phyloP scores from a whole-genome alignment of 306 rosid species.

The Senna tora region DNA sequence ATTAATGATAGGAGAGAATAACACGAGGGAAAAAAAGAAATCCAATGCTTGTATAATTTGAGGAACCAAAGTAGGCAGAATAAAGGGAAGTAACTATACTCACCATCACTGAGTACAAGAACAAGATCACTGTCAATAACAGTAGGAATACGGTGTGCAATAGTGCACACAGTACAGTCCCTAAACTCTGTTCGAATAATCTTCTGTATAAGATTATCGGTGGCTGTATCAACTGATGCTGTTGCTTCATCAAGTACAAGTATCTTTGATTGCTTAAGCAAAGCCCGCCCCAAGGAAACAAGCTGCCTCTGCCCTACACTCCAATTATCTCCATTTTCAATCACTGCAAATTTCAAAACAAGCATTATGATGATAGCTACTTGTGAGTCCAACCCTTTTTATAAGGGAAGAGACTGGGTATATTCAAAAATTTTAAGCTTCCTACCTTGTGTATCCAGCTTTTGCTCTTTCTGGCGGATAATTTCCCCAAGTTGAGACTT shows the following conservation, averaged over 20 bases:
- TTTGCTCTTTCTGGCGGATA: slow-evolving; percentile 74
- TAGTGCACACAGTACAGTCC: slow-evolving; percentile 92
- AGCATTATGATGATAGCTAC: slow-evolving; percentile 29
- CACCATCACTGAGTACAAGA: slow-evolving; percentile 94
- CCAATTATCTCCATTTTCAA: slow-evolving; percentile 99
- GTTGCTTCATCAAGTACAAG: slow-evolving; percentile 99
- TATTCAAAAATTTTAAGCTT: slow-evolving; percentile 9
- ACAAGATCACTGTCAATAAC: slow-evolving; percentile 96
- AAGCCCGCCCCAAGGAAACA: slow-evolving; percentile 90
- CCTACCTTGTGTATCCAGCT: slow-evolving; percentile 86
- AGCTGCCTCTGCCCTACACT: slow-evolving; percentile 99
- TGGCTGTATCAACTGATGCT: slow-evolving; percentile 94
- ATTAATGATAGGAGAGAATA: not conserved
- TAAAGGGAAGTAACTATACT: slow-evolving; percentile 32
- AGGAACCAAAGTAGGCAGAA: not conserved
- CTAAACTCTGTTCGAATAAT: slow-evolving; percentile 85
- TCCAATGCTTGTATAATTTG: not conserved
- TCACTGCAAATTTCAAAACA: slow-evolving; percentile 58
- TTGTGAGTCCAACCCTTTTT: slow-evolving; percentile 19
- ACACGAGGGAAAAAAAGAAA: slow-evolving; percentile 7
- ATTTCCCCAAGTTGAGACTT: slow-evolving; percentile 90
- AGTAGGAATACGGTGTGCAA: slow-evolving; percentile 97
- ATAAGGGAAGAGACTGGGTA: not conserved
- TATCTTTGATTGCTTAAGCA: slow-evolving; percentile 88
- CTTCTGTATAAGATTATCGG: slow-evolving; percentile 93